Evolutionary conservation across 2,329 filamentous ascomycete species (phyloP).

Genomic region (Paracoccidioides lutzii): DNA sequence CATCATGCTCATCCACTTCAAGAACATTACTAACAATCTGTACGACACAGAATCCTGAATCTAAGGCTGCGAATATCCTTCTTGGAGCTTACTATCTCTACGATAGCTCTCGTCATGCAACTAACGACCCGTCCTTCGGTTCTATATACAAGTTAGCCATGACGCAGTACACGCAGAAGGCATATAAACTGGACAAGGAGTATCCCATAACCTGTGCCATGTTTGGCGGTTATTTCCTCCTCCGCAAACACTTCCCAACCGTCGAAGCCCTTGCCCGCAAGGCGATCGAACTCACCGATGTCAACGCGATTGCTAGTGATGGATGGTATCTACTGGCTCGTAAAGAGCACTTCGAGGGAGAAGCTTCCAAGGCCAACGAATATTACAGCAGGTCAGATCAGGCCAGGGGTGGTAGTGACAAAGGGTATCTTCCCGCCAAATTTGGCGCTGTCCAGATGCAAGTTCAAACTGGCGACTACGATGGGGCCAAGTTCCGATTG

Average conservation of each 20-base stretch:
- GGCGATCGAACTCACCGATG: constrained; percentile 89
- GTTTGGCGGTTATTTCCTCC: constrained; percentile 81
- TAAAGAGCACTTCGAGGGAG: constrained; percentile 75
- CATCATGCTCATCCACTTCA: background rate
- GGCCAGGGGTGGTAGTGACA: constrained; percentile 79
- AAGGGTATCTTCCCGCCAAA: constrained; percentile 84
- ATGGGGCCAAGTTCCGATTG: constrained; percentile 81
- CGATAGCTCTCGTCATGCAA: constrained; percentile 66
- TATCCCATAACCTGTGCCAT: constrained; percentile 80
- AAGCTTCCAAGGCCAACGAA: constrained; percentile 62
- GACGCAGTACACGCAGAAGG: constrained; percentile 84
- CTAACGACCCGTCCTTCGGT: constrained; percentile 73
- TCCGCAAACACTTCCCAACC: constrained; percentile 64
- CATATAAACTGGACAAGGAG: constrained; percentile 86
- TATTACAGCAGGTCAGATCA: constrained; percentile 86
- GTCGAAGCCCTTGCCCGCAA: constrained; percentile 81
- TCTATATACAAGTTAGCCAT: constrained; percentile 84
- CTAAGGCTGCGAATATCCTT: constrained; percentile 80
- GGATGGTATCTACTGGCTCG: constrained; percentile 91
- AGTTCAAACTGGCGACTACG: constrained; percentile 68
- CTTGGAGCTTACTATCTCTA: constrained; percentile 85
- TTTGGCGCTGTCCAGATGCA: constrained; percentile 87
- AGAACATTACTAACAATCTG: constrained; percentile 8
- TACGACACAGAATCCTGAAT: constrained; percentile 51
- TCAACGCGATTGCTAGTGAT: constrained; percentile 92